Percentiles rank a stretch among this genome's conserved stretches.
Evolutionary conservation across 768 basidiomycete species (phyloP).

Genomic region (Lactarius sanguifluus): DNA sequence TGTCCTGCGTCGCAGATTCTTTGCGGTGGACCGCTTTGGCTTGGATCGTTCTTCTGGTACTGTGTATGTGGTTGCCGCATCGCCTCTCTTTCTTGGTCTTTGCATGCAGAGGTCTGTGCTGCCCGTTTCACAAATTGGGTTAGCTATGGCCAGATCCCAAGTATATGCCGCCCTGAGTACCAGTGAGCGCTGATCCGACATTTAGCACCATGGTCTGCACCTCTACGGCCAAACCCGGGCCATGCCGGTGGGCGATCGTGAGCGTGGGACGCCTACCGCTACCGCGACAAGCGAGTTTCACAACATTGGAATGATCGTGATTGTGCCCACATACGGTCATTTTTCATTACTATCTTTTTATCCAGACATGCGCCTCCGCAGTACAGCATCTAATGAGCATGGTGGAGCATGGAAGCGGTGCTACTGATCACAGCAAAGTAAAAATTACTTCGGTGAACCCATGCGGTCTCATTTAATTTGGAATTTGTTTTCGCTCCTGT

Average conservation of each 20-base stretch:
- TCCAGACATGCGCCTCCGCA: too few species aligned
- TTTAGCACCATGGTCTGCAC: neutral
- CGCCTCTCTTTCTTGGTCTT: neutral
- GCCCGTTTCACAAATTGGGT: neutral
- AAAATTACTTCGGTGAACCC: neutral
- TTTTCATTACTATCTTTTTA: too few species aligned
- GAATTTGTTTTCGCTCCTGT: neutral
- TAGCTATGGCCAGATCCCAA: neutral
- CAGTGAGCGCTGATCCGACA: neutral
- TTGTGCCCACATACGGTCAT: neutral
- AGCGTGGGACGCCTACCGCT: too few species aligned
- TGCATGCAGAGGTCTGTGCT: neutral
- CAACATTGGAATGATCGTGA: neutral
- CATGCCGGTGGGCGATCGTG: neutral
- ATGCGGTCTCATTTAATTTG: neutral
- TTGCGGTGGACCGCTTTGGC: neutral
- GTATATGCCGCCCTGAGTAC: neutral
- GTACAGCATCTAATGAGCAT: too few species aligned
- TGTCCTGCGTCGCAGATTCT: neutral
- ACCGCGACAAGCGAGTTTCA: too few species aligned
- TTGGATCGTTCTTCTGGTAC: neutral
- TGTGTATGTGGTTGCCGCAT: neutral
- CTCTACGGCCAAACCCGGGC: neutral
- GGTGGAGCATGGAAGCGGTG: neutral
- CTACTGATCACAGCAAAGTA: neutral